Base-by-base conservation (phyloP, 805 yeast species). In the Diddensiella transvaalensis region DNA sequence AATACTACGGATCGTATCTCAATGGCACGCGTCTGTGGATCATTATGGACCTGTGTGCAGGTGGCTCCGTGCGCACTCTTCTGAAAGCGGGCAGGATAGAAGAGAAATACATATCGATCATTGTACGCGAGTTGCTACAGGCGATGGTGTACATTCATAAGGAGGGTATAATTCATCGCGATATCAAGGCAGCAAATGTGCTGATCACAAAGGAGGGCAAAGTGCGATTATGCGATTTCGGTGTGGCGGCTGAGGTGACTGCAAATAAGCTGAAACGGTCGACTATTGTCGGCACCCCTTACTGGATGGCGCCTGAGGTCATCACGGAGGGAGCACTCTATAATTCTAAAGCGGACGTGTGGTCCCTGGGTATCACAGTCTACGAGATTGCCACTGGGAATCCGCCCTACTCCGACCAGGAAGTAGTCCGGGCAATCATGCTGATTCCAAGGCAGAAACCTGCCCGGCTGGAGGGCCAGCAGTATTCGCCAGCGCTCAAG, bases 371-470 rank as follows among this genome's bases (percentile, higher is more conserved):
- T 13, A 87, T 93, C 52, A 91, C 99, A 0, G 74, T 89, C 5
- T 93, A 82, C 68, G 99, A 93, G 66, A 83, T 91, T 55, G 95
- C 96, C 6, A 90, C 98, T 0, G 98, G 99, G 0, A 88, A 87
- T 58, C 99, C 99, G 3, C 99, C 99, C 0, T 90, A 90, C 62
- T 83, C 96, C 60, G 97, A 93, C 52, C 86, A 87, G 56, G 99
- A 91, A 60, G 96, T 96, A 0, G 73, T 85, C 71, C 77, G 96
- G 69, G 99, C 97, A 1, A 86, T 93, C 89, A 90, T 88, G 61
- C 71, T 93, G 66, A 89, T 93, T 43, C 87, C 96, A 0, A 87
- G 89, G 56, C 87, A 87, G 56, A 87, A 90, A 47, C 99, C 99
- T 3, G 96, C 99, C 3, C 76, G 99, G 52, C 71, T 93, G 48